Percentiles rank a stretch among this genome's conserved stretches.
Conservation (phyloP, 2,329 filamentous ascomycete genomes). For the Xylaria sp. region DNA sequence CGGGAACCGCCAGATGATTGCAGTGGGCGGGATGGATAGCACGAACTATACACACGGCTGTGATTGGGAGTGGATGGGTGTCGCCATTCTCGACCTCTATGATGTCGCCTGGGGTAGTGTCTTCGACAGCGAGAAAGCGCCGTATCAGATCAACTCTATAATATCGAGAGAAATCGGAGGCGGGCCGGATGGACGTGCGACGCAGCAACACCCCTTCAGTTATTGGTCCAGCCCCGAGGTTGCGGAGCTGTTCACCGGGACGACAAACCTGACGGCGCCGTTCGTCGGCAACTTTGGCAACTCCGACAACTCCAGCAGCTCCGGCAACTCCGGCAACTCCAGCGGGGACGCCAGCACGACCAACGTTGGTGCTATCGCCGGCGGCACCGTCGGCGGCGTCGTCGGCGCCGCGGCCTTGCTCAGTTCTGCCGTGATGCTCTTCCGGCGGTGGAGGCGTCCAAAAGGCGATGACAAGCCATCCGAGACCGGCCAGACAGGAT, state of each 20-base stretch:
- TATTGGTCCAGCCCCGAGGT: constrained; percentile 2
- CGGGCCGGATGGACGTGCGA: constrained; percentile 9
- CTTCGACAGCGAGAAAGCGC: constrained; percentile 30
- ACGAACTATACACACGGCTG: constrained; percentile 29
- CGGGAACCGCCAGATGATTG: constrained; percentile 44
- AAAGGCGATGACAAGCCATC: background rate
- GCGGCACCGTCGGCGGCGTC: background rate
- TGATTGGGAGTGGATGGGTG: constrained; percentile 37
- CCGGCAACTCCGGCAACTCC: background rate
- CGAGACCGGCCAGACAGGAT: background rate
- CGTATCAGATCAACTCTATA: constrained; percentile 32
- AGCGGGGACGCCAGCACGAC: background rate
- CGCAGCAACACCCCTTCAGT: constrained; percentile 1
- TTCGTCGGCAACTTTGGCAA: background rate
- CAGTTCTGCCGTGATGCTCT: background rate
- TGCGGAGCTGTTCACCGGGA: constrained; percentile 8
- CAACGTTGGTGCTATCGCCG: constrained; percentile 2
- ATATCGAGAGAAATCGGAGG: constrained; percentile 36
- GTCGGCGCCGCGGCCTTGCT: constrained; percentile 3
- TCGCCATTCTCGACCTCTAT: constrained; percentile 39
- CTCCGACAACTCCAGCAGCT: background rate
- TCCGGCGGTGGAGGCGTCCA: background rate
- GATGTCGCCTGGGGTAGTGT: constrained; percentile 36
- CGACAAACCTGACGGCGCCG: constrained; percentile 3
- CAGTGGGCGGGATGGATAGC: constrained; percentile 40